Percentiles rank a stretch among this genome's conserved stretches.
Conservation (phyloP, 2,329 filamentous ascomycete species). For the Fusarium sterilihyphosum region DNA sequence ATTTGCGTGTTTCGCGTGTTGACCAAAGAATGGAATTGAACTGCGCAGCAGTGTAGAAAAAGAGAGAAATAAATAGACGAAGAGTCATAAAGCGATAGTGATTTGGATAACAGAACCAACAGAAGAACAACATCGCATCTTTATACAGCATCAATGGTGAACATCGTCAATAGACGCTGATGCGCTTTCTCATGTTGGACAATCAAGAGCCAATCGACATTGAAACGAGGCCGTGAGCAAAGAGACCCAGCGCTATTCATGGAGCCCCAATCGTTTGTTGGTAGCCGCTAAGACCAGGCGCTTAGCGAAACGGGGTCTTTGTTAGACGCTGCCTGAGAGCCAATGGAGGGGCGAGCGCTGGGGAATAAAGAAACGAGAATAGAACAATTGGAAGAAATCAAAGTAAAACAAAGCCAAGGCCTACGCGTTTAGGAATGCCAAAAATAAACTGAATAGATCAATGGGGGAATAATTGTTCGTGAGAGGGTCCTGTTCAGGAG, state of each 20-base stretch:
- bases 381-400: slow-evolving; percentile 8
- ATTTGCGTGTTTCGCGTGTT: not conserved
- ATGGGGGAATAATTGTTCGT: not conserved
- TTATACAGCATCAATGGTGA: slow-evolving; percentile 18
- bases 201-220: slow-evolving; percentile 31
- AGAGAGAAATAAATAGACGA: not conserved
- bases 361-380: slow-evolving; percentile 23
- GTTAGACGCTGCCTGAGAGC: slow-evolving; percentile 18
- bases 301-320: slow-evolving; percentile 39
- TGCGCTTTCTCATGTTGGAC: not conserved
- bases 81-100: slow-evolving; percentile 2
- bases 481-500: not conserved
- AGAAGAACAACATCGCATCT: not conserved
- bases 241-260: slow-evolving; percentile 16
- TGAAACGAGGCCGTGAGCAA: slow-evolving; percentile 12
- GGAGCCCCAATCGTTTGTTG: slow-evolving; percentile 35
- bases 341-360: slow-evolving; percentile 1
- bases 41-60: slow-evolving; percentile 34
- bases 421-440: not conserved
- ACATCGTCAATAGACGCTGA: slow-evolving; percentile 5
- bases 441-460: not conserved
- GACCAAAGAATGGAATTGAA: slow-evolving; percentile 13
- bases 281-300: slow-evolving; percentile 30
- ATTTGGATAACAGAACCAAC: slow-evolving; percentile 1
- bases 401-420: not conserved